These are phyloP conservation scores for Marasmius oreades DNA, from an alignment of 1,284 basidiomycete species.

Conservation along the genomic window DNA sequence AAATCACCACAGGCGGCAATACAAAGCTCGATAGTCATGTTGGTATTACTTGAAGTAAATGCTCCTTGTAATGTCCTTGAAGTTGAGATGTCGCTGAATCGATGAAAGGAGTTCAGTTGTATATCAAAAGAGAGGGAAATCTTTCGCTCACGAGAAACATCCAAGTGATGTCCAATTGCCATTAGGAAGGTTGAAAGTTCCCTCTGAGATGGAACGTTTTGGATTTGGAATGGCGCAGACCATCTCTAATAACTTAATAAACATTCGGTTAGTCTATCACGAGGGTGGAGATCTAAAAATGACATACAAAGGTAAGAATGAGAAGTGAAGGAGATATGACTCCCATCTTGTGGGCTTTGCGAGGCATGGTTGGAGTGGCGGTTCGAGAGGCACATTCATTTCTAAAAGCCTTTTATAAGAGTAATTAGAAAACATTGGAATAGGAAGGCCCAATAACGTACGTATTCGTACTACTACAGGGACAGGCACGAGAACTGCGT, in stretches of 20 bases:
- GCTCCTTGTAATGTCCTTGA: conserved; percentile 27
- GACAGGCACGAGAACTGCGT: too few species aligned
- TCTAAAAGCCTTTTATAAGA: too few species aligned
- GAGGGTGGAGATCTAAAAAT: too few species aligned
- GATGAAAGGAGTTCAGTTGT: too few species aligned
- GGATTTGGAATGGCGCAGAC: not conserved
- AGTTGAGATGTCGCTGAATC: conserved; percentile 25
- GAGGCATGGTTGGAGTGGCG: too few species aligned
- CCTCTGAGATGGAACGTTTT: not conserved
- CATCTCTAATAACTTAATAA: not conserved
- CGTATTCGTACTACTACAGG: too few species aligned
- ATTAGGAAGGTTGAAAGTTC: conserved; percentile 12
- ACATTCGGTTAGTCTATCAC: not conserved
- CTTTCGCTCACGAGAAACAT: conserved; percentile 25
- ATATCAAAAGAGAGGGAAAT: not conserved
- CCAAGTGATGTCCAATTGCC: conserved; percentile 32
- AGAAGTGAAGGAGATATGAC: too few species aligned
- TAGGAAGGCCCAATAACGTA: too few species aligned
- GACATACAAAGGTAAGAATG: too few species aligned
- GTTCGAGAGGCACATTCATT: too few species aligned
- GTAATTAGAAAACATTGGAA: too few species aligned
- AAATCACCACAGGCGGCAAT: conserved; percentile 28
- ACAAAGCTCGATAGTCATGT: conserved; percentile 32
- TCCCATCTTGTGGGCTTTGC: too few species aligned
- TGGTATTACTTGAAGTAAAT: conserved; percentile 11